Percentiles rank a stretch among this genome's conserved stretches.
Evolutionary conservation across 345 rosid species (phyloP).

Genomic region (Pugionium cornutum): DNA sequence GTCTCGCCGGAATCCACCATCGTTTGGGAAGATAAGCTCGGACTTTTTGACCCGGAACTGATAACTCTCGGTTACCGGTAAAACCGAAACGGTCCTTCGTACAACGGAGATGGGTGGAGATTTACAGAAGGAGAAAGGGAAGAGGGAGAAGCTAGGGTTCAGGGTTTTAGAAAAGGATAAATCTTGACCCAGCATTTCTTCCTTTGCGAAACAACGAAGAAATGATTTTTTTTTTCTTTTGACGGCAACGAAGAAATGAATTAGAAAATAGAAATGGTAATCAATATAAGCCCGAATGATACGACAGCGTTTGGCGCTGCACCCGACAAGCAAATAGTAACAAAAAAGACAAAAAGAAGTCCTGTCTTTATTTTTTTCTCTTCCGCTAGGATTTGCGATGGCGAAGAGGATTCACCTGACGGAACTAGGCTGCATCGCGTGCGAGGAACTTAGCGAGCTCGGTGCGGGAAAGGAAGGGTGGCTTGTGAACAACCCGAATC

Average conservation of each 20-base stretch:
- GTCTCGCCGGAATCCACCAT: conserved; percentile 44
- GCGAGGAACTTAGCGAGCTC: conserved; percentile 69
- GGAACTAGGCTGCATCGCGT: conserved; percentile 86
- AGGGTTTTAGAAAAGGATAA: conserved; percentile 75
- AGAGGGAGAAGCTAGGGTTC: conserved; percentile 47
- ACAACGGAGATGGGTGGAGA: conserved; percentile 30
- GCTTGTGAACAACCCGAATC: conserved; percentile 65
- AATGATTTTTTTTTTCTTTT: no score
- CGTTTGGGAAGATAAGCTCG: conserved; percentile 32
- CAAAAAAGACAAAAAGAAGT: not conserved
- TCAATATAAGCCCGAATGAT: not conserved
- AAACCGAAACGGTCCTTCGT: conserved; percentile 30
- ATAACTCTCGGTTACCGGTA: conserved; percentile 6
- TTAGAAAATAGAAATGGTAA: not conserved
- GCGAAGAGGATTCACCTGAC: conserved; percentile 67
- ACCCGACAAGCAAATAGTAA: not conserved
- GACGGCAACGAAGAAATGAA: not conserved
- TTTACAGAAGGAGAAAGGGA: conserved; percentile 32
- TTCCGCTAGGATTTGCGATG: conserved; percentile 40
- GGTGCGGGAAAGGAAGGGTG: conserved; percentile 97
- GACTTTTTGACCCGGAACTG: conserved; percentile 25
- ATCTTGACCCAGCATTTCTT: conserved; percentile 48
- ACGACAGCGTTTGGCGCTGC: conserved; percentile 21
- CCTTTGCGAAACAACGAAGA: conserved; percentile 9
- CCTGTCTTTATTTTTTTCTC: not conserved